Evolutionary conservation across 495 filamentous ascomycete genomes (phyloP).

Genomic region (Cairneyella variabilis): DNA sequence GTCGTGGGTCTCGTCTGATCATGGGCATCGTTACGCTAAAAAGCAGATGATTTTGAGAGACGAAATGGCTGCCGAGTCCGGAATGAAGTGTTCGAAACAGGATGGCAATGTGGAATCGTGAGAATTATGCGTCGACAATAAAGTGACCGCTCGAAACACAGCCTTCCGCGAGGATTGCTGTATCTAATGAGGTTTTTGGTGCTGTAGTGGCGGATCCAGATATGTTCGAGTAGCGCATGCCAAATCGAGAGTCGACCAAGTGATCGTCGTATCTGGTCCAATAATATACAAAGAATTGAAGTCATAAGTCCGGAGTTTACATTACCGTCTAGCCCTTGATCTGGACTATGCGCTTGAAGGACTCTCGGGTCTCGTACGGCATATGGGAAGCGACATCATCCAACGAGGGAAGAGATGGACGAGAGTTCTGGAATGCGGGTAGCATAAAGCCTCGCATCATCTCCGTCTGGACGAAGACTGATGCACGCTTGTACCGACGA

Average conservation of each 20-base stretch:
- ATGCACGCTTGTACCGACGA: constrained; percentile 75
- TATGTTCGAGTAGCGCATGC: constrained; percentile 14
- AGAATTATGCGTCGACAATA: constrained; percentile 8
- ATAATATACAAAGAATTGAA: constrained; percentile 31
- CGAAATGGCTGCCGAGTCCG: constrained; percentile 11
- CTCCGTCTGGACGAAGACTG: constrained; percentile 73
- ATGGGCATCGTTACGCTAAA: constrained; percentile 25
- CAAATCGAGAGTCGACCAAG: constrained; percentile 17
- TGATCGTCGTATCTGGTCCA: constrained; percentile 19
- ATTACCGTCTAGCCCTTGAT: constrained; percentile 26
- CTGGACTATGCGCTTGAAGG: constrained; percentile 32
- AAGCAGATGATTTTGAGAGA: constrained; percentile 11
- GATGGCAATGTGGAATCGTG: constrained; percentile 6
- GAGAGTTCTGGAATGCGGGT: constrained; percentile 16
- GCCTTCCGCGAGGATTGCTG: neutral
- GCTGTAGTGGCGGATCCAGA: constrained; percentile 18
- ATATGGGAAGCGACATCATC: constrained; percentile 18
- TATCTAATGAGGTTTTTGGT: constrained; percentile 14
- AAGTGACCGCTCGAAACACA: constrained; percentile 10
- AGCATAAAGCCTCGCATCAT: constrained; percentile 53
- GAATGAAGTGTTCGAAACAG: neutral
- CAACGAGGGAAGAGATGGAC: constrained; percentile 18
- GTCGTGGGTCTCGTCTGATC: constrained; percentile 28
- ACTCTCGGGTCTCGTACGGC: constrained; percentile 21
- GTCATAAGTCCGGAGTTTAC: neutral